Conservation (phyloP, 495 filamentous ascomycete genomes). For the Xylaria sp. region DNA sequence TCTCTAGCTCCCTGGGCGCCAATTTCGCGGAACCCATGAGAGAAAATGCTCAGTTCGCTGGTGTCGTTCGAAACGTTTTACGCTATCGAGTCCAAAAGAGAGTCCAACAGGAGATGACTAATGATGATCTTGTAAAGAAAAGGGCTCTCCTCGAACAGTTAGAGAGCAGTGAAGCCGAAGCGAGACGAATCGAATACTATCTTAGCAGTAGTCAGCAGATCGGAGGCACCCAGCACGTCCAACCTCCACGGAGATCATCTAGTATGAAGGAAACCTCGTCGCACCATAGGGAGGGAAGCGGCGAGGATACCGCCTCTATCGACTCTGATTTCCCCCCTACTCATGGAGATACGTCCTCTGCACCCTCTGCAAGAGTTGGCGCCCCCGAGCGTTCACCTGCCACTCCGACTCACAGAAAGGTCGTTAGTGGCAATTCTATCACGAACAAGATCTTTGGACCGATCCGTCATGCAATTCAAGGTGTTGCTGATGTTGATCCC, state of each 20-base stretch:
- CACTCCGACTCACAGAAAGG: slow-evolving; percentile 69
- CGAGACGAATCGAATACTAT: slow-evolving; percentile 90
- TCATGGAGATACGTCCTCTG: slow-evolving; percentile 70
- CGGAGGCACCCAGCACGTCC: slow-evolving; percentile 42
- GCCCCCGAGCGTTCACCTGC: slow-evolving; percentile 52
- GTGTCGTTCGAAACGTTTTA: slow-evolving; percentile 86
- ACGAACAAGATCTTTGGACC: slow-evolving; percentile 94
- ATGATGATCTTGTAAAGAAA: slow-evolving; percentile 87
- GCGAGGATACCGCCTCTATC: slow-evolving; percentile 79
- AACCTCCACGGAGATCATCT: slow-evolving; percentile 68
- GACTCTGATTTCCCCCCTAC: slow-evolving; percentile 95
- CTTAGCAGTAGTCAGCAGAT: slow-evolving; percentile 71
- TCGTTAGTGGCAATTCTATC: slow-evolving; percentile 78
- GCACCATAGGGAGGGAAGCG: slow-evolving; percentile 56
- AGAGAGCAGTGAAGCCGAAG: slow-evolving; percentile 88
- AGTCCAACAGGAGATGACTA: slow-evolving; percentile 96
- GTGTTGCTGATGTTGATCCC: slow-evolving; percentile 93
- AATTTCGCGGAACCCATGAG: slow-evolving; percentile 97
- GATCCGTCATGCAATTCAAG: slow-evolving; percentile 92
- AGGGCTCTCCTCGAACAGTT: slow-evolving; percentile 77
- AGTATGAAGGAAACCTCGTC: slow-evolving; percentile 60
- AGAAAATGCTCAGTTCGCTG: slow-evolving; percentile 95
- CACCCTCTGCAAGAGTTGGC: slow-evolving; percentile 68
- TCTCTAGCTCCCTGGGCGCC: slow-evolving; percentile 80
- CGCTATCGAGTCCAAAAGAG: slow-evolving; percentile 90